Conservation (phyloP, 192 early-diverging fungal species). For the Backusella morwellensis region DNA sequence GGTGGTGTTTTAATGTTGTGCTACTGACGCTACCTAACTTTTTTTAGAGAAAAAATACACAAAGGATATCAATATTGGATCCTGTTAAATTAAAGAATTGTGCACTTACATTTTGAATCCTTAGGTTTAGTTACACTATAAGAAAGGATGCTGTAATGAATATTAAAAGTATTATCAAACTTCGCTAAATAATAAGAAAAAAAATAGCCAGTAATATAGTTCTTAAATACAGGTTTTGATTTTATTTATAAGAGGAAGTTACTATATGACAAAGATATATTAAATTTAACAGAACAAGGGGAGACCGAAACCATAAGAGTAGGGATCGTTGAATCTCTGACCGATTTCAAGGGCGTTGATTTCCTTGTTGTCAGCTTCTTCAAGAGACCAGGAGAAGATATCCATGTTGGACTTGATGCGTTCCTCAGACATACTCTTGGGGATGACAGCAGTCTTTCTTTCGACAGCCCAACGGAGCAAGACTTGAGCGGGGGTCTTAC, state of each 20-base stretch:
- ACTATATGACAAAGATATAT: conserved; percentile 2
- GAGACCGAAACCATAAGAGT: conserved; percentile 38
- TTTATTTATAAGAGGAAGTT: conserved; percentile 7
- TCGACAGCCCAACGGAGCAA: conserved; percentile 64
- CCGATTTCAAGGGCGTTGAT: conserved; percentile 44
- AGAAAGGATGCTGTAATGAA: too few species aligned
- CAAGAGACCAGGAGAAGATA: conserved; percentile 44
- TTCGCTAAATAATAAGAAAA: not conserved
- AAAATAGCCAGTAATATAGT: not conserved
- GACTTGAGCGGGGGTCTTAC: conserved; percentile 57
- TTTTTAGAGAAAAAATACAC: too few species aligned
- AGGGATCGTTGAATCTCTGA: conserved; percentile 49
- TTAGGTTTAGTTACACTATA: too few species aligned
- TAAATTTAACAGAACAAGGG: conserved; percentile 43
- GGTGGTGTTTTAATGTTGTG: too few species aligned
- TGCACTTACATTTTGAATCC: too few species aligned
- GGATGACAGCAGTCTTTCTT: conserved; percentile 63
- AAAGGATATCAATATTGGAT: too few species aligned
- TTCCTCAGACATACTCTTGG: conserved; percentile 56
- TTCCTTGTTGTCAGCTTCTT: conserved; percentile 43
- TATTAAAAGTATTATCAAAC: too few species aligned
- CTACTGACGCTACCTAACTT: too few species aligned
- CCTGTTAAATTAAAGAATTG: too few species aligned
- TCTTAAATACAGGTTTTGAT: conserved; percentile 3
- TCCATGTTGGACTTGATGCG: conserved; percentile 59